Percentiles rank a stretch among this genome's conserved stretches.
Evolutionary conservation across 495 filamentous ascomycete genomes (phyloP).

Genomic region (Penicillium ochrochloron): DNA sequence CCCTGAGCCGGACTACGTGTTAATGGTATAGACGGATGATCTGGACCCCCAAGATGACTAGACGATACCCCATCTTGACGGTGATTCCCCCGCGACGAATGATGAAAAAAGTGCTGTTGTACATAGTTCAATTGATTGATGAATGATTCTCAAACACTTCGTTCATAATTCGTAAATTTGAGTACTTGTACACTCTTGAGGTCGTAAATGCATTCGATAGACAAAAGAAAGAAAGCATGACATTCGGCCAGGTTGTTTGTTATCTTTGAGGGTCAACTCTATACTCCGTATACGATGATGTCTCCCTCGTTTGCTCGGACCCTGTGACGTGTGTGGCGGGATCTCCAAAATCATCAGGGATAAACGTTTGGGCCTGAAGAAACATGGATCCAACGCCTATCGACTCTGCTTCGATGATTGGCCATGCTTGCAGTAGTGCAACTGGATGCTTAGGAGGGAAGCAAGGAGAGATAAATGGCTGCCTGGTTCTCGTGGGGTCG

Average conservation of each 20-base stretch:
- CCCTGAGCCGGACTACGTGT: slow-evolving; percentile 27
- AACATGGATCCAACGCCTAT: slow-evolving; percentile 4
- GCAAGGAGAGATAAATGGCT: slow-evolving; percentile 1
- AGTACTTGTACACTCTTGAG: not conserved
- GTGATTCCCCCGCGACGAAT: slow-evolving; percentile 39
- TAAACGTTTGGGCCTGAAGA: not conserved
- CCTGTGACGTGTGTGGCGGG: slow-evolving; percentile 9
- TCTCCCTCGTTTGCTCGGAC: not conserved
- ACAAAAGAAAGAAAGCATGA: too few species aligned
- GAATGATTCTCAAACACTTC: not conserved
- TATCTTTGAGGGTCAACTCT: too few species aligned
- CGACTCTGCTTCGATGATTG: not conserved
- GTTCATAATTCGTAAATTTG: not conserved
- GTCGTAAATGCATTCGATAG: not conserved
- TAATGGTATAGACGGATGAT: slow-evolving; percentile 49
- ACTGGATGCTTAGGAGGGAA: not conserved
- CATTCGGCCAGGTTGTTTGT: too few species aligned
- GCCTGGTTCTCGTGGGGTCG: not conserved
- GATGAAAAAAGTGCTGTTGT: slow-evolving; percentile 42
- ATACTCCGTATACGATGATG: not conserved
- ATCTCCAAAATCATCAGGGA: not conserved
- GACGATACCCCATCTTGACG: slow-evolving; percentile 48
- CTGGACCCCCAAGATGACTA: slow-evolving; percentile 42
- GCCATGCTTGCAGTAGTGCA: not conserved
- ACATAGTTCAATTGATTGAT: slow-evolving; percentile 36